These are phyloP conservation scores for Setaria viridis DNA, from an alignment of 202 grass and related monocot species.

Conservation along the genomic window DNA sequence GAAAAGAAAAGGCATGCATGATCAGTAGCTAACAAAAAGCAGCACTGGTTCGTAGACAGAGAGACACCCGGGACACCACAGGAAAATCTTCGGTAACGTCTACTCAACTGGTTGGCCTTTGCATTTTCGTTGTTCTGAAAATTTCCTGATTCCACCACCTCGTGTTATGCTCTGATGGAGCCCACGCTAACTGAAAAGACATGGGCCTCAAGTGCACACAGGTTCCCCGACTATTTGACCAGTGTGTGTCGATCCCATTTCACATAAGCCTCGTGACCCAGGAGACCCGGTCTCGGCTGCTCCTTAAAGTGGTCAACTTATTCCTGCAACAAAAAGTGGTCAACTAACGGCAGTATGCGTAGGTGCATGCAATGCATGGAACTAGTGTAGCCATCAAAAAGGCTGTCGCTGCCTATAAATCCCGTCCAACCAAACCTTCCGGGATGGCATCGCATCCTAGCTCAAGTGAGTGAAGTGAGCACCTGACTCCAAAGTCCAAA, in stretches of 20 bases:
- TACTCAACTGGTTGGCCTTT: neutral
- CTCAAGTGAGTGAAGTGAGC: neutral
- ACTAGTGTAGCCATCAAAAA: neutral
- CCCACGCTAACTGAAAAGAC: too few species aligned
- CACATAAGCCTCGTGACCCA: neutral
- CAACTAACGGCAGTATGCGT: neutral
- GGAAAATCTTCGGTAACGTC: neutral
- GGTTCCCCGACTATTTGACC: neutral
- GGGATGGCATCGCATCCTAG: neutral
- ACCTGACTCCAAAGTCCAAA: neutral
- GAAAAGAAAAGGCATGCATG: neutral
- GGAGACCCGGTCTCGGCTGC: neutral
- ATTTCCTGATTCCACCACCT: too few species aligned
- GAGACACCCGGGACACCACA: neutral
- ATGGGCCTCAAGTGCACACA: neutral
- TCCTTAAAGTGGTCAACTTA: neutral
- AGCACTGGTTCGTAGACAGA: neutral
- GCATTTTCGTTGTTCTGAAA: too few species aligned
- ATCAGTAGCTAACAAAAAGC: neutral
- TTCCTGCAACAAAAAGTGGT: neutral
- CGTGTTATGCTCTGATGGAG: too few species aligned
- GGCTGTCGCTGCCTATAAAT: conserved; percentile 5
- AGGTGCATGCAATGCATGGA: neutral
- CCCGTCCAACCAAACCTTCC: neutral
- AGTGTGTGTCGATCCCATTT: conserved; percentile 2